Percentiles rank a stretch among this genome's conserved stretches.
These are phyloP conservation scores for Mixia osmundae DNA, from an alignment of 1,284 basidiomycete genomes.

Conservation along the genomic window DNA sequence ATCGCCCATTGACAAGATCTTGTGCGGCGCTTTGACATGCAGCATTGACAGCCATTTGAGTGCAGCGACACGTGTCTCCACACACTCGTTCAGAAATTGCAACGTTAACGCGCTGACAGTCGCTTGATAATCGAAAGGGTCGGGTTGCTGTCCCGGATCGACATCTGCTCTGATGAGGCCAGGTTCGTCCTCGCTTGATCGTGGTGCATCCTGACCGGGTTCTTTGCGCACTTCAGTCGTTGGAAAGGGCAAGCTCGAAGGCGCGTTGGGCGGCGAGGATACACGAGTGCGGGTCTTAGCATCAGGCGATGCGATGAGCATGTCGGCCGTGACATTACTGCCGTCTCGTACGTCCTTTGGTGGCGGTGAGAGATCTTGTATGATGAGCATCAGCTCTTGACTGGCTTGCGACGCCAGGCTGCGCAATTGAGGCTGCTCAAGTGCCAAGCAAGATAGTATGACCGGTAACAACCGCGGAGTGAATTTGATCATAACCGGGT, in stretches of 20 bases:
- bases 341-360: too few species aligned
- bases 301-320: conserved; percentile 9
- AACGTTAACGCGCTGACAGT: conserved; percentile 81
- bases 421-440: conserved; percentile 71
- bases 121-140: conserved; percentile 51
- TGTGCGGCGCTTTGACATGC: conserved; percentile 87
- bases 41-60: conserved; percentile 97
- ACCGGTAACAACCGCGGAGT: conserved; percentile 78
- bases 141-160: too few species aligned
- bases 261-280: too few species aligned
- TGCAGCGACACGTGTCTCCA: conserved; percentile 83
- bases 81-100: conserved; percentile 86
- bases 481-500: conserved; percentile 81
- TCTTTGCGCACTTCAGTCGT: not conserved
- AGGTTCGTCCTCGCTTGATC: not conserved
- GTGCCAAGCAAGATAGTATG: conserved; percentile 81
- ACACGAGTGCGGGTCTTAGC: too few species aligned
- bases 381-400: conserved; percentile 55
- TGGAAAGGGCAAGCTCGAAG: too few species aligned
- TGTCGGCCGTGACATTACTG: conserved; percentile 4
- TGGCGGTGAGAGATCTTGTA: conserved; percentile 52
- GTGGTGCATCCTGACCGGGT: not conserved
- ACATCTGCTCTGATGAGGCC: too few species aligned
- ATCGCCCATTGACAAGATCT: conserved; percentile 29
- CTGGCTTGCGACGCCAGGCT: conserved; percentile 68